These are phyloP conservation scores for Thalassiosira mediterranea DNA, from an alignment of 352 stramenopile genomes.

Conservation along the genomic window DNA sequence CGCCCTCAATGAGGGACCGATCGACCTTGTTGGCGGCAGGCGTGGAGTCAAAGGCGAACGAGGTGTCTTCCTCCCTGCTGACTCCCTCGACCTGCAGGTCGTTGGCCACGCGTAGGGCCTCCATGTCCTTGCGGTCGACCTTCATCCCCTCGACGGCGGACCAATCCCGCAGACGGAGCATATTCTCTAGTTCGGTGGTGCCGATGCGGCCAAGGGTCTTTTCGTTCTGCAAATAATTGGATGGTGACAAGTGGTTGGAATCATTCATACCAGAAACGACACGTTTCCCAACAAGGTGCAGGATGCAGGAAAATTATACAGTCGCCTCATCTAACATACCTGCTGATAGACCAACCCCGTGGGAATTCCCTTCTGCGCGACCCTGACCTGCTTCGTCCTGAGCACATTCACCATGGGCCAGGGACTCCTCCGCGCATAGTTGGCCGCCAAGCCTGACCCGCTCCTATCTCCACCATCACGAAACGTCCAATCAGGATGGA, in stretches of 20 bases:
- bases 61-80: conserved; percentile 61
- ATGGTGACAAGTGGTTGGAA: no score
- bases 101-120: conserved; percentile 76
- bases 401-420: conserved; percentile 91
- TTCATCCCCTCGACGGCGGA: conserved; percentile 67
- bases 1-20: conserved; percentile 69
- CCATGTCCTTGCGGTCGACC: conserved; percentile 80
- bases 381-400: conserved; percentile 84
- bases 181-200: conserved; percentile 76
- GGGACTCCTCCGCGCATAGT: conserved; percentile 86
- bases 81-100: conserved; percentile 73
- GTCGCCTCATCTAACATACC: no score
- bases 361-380: conserved; percentile 86
- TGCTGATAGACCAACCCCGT: conserved; percentile 88
- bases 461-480: conserved; percentile 76
- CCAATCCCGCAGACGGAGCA: conserved; percentile 81
- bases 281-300: no score
- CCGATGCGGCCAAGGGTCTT: conserved; percentile 83
- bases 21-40: conserved; percentile 77
- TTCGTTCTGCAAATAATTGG: conserved; percentile 90
- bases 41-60: conserved; percentile 65
- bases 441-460: conserved; percentile 76
- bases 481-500: conserved; percentile 89
- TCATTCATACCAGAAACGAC: no score
- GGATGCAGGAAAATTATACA: no score